Conservation (phyloP, 192 early-diverging fungal genomes). For the Coemansia aciculifera region DNA sequence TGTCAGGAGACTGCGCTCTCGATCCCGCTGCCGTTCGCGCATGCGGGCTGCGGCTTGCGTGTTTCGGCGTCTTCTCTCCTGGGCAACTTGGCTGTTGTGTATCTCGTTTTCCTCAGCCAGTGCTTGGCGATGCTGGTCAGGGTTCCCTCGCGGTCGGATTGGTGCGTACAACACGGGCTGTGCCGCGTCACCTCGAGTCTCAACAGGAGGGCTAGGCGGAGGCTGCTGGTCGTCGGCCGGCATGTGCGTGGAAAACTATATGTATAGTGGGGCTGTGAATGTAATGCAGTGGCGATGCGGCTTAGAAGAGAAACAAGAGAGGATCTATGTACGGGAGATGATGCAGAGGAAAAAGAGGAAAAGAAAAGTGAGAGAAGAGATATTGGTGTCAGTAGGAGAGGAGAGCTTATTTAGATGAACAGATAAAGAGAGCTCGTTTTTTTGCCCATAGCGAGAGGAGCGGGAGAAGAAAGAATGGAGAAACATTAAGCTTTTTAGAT, state of each 20-base stretch:
- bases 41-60: slow-evolving; percentile 50
- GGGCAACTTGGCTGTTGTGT: slow-evolving; percentile 25
- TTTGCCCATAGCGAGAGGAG: neutral
- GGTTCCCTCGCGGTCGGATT: slow-evolving; percentile 49
- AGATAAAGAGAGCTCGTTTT: neutral
- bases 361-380: neutral
- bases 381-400: neutral
- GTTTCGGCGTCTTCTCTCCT: slow-evolving; percentile 37
- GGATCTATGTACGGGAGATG: neutral
- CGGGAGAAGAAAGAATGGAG: neutral
- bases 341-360: neutral
- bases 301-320: neutral
- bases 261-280: neutral
- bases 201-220: neutral
- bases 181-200: neutral
- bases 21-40: slow-evolving; percentile 49
- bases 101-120: slow-evolving; percentile 47
- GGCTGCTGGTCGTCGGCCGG: slow-evolving; percentile 7
- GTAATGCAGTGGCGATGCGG: slow-evolving; percentile 5
- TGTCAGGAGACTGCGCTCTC: slow-evolving; percentile 32
- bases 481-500: slow-evolving; percentile 9
- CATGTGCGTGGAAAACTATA: neutral
- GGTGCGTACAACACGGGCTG: slow-evolving; percentile 18
- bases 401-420: neutral
- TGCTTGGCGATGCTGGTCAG: slow-evolving; percentile 50